A percentile compares a stretch with the other conserved stretches of the same genome.
Conservation (phyloP, 2,329 filamentous ascomycete species). For the Curvularia verruculosa region DNA sequence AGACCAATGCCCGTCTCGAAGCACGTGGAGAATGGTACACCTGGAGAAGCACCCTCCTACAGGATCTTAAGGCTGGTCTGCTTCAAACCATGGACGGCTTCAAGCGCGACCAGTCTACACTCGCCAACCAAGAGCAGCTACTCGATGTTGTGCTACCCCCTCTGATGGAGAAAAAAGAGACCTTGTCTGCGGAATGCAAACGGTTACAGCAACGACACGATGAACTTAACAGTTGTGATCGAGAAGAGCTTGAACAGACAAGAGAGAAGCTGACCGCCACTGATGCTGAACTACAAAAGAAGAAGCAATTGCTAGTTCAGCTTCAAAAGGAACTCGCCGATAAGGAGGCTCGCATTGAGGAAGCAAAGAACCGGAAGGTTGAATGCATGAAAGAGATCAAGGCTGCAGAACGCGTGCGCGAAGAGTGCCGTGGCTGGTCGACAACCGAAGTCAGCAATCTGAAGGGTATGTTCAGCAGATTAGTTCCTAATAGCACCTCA, state of each 20-base stretch:
- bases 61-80: constrained; percentile 82
- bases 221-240: constrained; percentile 80
- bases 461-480: constrained; percentile 66
- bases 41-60: constrained; percentile 88
- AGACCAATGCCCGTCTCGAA: constrained; percentile 84
- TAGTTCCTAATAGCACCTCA: not conserved
- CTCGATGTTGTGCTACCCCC: constrained; percentile 71
- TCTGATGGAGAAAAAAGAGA: constrained; percentile 65
- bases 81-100: constrained; percentile 77
- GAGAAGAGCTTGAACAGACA: constrained; percentile 75
- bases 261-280: constrained; percentile 70
- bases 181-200: constrained; percentile 67
- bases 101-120: constrained; percentile 69
- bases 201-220: constrained; percentile 73
- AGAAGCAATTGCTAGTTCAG: constrained; percentile 69
- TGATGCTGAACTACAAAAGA: constrained; percentile 72
- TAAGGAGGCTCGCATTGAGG: constrained; percentile 68
- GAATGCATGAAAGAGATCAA: constrained; percentile 75
- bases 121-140: constrained; percentile 72
- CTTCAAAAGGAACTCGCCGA: constrained; percentile 70
- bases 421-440: constrained; percentile 90
- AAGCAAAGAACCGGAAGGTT: constrained; percentile 69
- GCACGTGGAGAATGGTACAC: constrained; percentile 99
- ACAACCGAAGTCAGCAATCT: constrained; percentile 77
- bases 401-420: constrained; percentile 80